Evolutionary conservation across 2,329 filamentous ascomycete genomes (phyloP).

Genomic region (Pyricularia grisea): DNA sequence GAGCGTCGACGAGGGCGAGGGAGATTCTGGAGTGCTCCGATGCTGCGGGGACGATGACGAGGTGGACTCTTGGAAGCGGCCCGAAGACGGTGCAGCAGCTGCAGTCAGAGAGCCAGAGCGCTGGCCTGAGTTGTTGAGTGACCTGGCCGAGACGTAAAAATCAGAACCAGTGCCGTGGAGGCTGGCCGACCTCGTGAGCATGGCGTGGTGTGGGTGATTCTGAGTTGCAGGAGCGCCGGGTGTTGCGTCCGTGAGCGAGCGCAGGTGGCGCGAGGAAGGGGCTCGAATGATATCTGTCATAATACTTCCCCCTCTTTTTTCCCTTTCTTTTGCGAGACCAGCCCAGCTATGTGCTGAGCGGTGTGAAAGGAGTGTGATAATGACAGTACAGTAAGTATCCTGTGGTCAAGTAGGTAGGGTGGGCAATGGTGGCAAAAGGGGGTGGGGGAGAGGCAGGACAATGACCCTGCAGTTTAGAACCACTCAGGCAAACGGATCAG

Average conservation of each 20-base stretch:
- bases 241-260: not conserved
- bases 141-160: not conserved
- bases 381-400: not conserved
- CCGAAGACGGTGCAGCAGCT: no score
- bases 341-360: not conserved
- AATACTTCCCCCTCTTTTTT: not conserved
- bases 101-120: not conserved
- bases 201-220: not conserved
- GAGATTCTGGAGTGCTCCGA: not conserved
- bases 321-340: not conserved
- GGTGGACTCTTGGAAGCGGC: not conserved
- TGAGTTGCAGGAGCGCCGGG: not conserved
- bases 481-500: conserved; percentile 2
- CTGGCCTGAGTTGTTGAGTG: not conserved
- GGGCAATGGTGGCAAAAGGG: not conserved
- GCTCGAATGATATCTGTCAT: not conserved
- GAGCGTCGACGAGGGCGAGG: not conserved
- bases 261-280: not conserved
- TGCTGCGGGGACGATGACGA: not conserved
- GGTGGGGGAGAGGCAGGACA: not conserved
- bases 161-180: not conserved
- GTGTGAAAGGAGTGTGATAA: not conserved
- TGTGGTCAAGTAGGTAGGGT: not conserved
- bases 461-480: conserved; percentile 14
- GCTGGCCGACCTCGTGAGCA: conserved; percentile 2